These are phyloP conservation scores for Trichoderma semiorbis DNA, from an alignment of 2,329 filamentous ascomycete species.

Conservation along the genomic window DNA sequence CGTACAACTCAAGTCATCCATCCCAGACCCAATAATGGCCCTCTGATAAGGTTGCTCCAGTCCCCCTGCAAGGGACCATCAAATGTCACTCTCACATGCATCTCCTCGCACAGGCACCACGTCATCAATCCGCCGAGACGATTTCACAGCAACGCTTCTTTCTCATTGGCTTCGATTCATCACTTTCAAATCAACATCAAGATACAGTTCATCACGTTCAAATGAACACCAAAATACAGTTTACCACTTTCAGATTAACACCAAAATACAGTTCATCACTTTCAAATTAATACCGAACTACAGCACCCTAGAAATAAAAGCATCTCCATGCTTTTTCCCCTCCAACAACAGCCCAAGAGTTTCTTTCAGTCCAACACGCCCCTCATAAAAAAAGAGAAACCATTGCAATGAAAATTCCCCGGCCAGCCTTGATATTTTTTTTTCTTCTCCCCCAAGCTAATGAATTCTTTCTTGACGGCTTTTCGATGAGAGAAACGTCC, in stretches of 20 bases:
- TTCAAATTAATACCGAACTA: background rate
- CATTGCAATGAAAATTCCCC: background rate
- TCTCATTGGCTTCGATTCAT: background rate
- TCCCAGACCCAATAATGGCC: background rate
- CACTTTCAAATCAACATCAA: background rate
- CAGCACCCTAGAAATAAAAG: background rate
- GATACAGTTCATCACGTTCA: background rate
- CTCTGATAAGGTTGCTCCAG: background rate
- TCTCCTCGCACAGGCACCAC: background rate
- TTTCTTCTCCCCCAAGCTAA: background rate
- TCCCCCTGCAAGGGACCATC: background rate
- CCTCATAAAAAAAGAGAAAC: background rate
- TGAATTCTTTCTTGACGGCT: background rate
- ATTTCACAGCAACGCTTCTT: background rate
- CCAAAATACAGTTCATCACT: background rate
- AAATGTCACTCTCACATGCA: background rate
- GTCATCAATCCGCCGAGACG: background rate
- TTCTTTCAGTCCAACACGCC: background rate
- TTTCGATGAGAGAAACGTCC: background rate
- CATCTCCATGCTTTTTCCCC: background rate
- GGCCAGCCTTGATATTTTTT: background rate
- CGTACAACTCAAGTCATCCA: background rate
- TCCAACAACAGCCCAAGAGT: background rate
- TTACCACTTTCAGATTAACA: background rate
- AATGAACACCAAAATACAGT: background rate